Base-by-base conservation (phyloP, 495 filamentous ascomycete genomes). In the Penicillium simplicissimum region DNA sequence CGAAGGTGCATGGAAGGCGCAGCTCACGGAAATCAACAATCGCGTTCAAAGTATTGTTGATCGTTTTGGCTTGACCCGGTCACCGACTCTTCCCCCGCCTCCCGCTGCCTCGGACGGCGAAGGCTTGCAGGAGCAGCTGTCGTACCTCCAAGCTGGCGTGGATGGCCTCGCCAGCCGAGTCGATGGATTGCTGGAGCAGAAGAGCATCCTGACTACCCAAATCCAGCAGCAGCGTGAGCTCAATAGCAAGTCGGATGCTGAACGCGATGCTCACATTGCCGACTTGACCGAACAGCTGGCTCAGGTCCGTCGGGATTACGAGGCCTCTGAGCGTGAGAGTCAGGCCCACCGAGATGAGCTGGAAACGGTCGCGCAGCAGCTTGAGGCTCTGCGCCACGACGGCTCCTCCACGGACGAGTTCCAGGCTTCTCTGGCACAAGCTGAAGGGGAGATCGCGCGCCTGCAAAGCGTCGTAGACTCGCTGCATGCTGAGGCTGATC, bases 191-290 rank as follows among this genome's bases (percentile, higher is more conserved):
- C 83, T 89, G 38, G 91, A 96, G 62, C 91, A 96, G 63, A 93
- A 96, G 72, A 83, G 83, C 52, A 93, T 93, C 17, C 75, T 96
- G 23, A 88, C 90, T 61, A 87, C 91, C 4, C 92, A 97, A 65
- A 91, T 96, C 65, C 92, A 96, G 75, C 91, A 96, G 70, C 93
- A 97, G 74, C 88, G 92, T 42, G 91, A 95, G 67, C 82, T 96
- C 53, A 95, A 93, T 70, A 90, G 76, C 64, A 83, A 84, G 67
- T 87, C 84, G 0, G 84, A 87, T 60, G 76, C 78, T 0, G 76
- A 85, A 61, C 81, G 83, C 48, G 85, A 87, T 62, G 78, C 79
- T 7, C 78, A 83, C 47, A 76, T 85, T 42, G 78, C 71, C 33
- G 79, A 82, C 25, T 60, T 84, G 49, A 76, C 76, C 28, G 80